Evolutionary conservation across 768 basidiomycete species (phyloP).

Genomic region (Suillus weaverae): DNA sequence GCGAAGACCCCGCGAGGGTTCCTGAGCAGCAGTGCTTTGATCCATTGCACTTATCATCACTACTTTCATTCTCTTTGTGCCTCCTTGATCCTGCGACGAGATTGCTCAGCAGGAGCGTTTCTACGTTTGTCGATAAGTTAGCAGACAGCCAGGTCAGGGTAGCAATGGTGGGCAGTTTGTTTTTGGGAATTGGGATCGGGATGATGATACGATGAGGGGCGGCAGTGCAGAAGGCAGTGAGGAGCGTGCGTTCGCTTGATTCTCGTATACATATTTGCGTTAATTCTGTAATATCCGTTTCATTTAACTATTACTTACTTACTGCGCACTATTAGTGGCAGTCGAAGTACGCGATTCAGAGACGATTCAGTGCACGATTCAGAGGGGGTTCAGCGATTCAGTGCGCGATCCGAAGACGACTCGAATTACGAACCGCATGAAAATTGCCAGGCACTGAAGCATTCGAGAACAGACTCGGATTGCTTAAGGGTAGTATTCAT

Average conservation of each 20-base stretch:
- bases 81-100: constrained; percentile 48
- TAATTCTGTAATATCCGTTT: constrained; percentile 1
- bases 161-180: constrained; percentile 42
- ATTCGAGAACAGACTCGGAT: not conserved
- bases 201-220: constrained; percentile 29
- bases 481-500: not conserved
- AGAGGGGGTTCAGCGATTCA: not conserved
- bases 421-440: not conserved
- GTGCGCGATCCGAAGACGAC: not conserved
- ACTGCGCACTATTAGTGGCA: constrained; percentile 4
- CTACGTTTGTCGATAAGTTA: constrained; percentile 24
- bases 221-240: not conserved
- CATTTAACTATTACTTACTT: not conserved
- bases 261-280: constrained; percentile 1
- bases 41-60: constrained; percentile 65
- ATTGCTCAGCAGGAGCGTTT: constrained; percentile 25
- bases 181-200: constrained; percentile 46
- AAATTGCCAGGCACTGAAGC: not conserved
- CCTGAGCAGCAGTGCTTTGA: constrained; percentile 45
- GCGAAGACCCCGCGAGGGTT: constrained; percentile 36
- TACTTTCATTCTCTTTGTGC: constrained; percentile 61
- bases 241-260: not conserved
- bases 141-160: constrained; percentile 31
- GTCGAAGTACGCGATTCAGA: not conserved
- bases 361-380: not conserved